A percentile compares a stretch with the other conserved stretches of the same genome.
These are phyloP conservation scores for Backusella macrospora DNA, from an alignment of 192 early-diverging fungal species.

Conservation along the genomic window DNA sequence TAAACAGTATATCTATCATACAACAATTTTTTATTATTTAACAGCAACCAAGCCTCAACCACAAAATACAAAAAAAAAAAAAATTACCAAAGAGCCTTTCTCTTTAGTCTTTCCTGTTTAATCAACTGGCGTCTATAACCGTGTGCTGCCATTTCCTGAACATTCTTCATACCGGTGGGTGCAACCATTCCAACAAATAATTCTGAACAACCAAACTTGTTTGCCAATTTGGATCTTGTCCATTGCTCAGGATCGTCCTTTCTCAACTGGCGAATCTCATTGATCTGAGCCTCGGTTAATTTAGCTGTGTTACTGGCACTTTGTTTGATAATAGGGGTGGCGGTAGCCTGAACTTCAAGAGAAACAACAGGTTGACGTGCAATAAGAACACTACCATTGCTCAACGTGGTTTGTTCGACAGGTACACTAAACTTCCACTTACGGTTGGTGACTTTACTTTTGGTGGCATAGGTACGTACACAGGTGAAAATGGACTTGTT, in stretches of 20 bases:
- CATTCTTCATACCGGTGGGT: constrained; percentile 14
- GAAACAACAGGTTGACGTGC: constrained; percentile 32
- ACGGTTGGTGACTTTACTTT: constrained; percentile 39
- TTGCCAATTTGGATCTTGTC: constrained; percentile 40
- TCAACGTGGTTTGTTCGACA: constrained; percentile 17
- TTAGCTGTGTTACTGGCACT: not conserved
- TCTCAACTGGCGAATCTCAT: constrained; percentile 39
- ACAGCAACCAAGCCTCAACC: too few species aligned
- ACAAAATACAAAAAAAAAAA: too few species aligned
- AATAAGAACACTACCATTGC: constrained; percentile 29
- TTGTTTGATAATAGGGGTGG: constrained; percentile 18
- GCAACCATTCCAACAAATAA: constrained; percentile 44
- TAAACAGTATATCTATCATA: too few species aligned
- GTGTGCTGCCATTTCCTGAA: not conserved
- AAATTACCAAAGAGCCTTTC: constrained; percentile 42
- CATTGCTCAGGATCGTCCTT: constrained; percentile 39
- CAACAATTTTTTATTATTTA: too few species aligned
- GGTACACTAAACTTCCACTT: constrained; percentile 36
- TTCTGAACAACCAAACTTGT: constrained; percentile 44
- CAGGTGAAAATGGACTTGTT: constrained; percentile 15
- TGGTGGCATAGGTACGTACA: constrained; percentile 39
- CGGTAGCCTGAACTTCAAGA: constrained; percentile 18
- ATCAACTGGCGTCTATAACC: constrained; percentile 41
- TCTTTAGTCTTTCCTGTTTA: constrained; percentile 33
- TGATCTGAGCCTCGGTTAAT: constrained; percentile 34